Evolutionary conservation across 2,329 filamentous ascomycete species (phyloP).

Genomic region (Ophiostoma quercus): DNA sequence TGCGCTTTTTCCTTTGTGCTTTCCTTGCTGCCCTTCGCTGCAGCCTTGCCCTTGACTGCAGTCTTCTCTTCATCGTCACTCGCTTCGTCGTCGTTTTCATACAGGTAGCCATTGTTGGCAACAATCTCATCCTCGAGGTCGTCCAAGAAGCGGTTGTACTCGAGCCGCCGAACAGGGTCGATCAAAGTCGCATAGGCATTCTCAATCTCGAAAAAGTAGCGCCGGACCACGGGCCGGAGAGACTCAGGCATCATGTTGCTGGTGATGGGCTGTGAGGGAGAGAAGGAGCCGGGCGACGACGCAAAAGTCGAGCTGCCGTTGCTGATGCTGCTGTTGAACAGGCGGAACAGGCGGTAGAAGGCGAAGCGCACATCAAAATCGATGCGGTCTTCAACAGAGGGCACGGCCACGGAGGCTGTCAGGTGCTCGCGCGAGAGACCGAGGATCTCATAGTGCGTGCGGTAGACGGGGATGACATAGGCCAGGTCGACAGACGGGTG

Average conservation of each 20-base stretch:
- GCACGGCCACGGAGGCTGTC: conserved; percentile 32
- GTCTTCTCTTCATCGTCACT: conserved; percentile 23
- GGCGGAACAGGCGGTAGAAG: conserved; percentile 42
- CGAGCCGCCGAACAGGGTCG: conserved; percentile 39
- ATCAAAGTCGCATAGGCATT: conserved; percentile 46
- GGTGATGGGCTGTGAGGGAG: not conserved
- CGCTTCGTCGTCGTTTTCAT: conserved; percentile 26
- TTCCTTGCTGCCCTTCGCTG: not conserved
- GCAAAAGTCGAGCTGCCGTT: conserved; percentile 11
- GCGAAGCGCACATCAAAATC: conserved; percentile 37
- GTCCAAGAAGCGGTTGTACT: conserved; percentile 37
- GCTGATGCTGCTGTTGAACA: conserved; percentile 41
- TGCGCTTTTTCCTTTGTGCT: not conserved
- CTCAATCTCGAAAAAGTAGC: conserved; percentile 41
- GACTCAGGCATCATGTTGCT: conserved; percentile 36
- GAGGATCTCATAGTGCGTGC: conserved; percentile 43
- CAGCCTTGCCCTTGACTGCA: conserved; percentile 17
- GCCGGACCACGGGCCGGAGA: conserved; percentile 37
- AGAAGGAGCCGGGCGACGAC: not conserved
- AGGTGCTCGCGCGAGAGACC: conserved; percentile 37
- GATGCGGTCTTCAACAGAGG: conserved; percentile 7
- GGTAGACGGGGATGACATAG: conserved; percentile 24
- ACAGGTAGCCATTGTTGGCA: conserved; percentile 26
- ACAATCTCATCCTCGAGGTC: conserved; percentile 30
- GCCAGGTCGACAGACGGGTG: conserved; percentile 5